Evolutionary conservation across 495 filamentous ascomycete genomes (phyloP), one percentile per base, ranked within the genome.

Genomic region (Podospora conica): DNA sequence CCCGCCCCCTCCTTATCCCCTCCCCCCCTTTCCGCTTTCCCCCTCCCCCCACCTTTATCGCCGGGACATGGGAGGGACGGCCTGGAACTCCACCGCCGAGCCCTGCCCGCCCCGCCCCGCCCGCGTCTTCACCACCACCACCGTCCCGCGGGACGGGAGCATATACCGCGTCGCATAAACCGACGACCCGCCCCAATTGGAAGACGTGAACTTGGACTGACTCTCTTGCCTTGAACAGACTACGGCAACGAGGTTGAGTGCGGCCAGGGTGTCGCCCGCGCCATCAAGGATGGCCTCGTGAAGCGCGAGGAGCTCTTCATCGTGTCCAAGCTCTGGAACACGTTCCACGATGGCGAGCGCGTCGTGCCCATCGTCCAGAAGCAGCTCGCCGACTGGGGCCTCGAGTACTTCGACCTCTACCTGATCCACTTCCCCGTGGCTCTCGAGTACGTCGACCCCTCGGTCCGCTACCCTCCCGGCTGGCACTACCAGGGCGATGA

Each of bases 311-410:
- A 96, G 31, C 89, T 96, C 77, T 96, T 96, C 85, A 85, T 96
- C 74, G 90, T 92, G 63, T 91, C 90, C 72, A 96, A 96, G 82
- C 87, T 96, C 61, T 96, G 92, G 92, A 93, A 93, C 82, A 87
- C 85, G 74, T 95, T 91, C 84, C 90, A 93, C 80, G 88, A 91
- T 59, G 82, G 77, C 65, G 85, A 90, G 66, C 82, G 82, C 66
- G 91, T 93, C 65, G 87, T 88, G 79, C 87, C 88, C 33, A 91
- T 92, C 68, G 81, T 80, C 77, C 83, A 81, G 70, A 89, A 88
- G 74, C 91, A 93, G 73, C 84, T 93, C 11, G 78, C 82, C 65
- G 90, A 92, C 84, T 92, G 89, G 90, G 87, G 88, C 53, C 72
- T 94, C 65, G 91, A 93, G 68, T 95, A 93, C 84, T 92, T 93